Conservation (phyloP, 306 rosid genomes). For the Abrus pulchellus region DNA sequence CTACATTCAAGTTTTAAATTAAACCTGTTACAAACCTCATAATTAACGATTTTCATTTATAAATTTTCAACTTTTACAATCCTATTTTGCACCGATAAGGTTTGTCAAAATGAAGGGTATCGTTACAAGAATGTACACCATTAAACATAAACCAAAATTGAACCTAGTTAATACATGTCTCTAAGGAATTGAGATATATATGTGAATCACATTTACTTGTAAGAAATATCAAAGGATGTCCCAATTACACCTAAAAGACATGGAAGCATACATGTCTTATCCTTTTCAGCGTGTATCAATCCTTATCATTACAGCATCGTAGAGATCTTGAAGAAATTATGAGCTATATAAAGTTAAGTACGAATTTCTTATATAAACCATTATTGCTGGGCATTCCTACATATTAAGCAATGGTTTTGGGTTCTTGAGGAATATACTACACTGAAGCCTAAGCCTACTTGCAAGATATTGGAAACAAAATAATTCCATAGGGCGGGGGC, state of each 20-base stretch:
- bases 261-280: neutral
- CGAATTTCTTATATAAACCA: slow-evolving; percentile 14
- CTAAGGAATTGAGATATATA: neutral
- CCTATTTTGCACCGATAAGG: no score
- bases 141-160: no score
- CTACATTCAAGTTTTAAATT: slow-evolving; percentile 23
- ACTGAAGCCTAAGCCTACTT: slow-evolving; percentile 56
- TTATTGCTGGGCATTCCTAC: slow-evolving; percentile 17
- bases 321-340: slow-evolving; percentile 31
- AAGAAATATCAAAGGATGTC: slow-evolving; percentile 1
- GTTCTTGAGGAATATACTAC: slow-evolving; percentile 51
- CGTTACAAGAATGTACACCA: no score
- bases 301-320: slow-evolving; percentile 48
- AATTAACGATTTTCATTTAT: no score
- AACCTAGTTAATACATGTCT: neutral
- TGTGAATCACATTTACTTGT: neutral
- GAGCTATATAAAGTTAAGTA: slow-evolving; percentile 5
- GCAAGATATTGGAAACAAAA: slow-evolving; percentile 51
- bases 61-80: no score
- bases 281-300: slow-evolving; percentile 29
- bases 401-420: slow-evolving; percentile 39
- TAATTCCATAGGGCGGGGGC: slow-evolving; percentile 69
- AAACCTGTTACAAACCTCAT: no score
- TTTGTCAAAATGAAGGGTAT: no score
- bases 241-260: slow-evolving; percentile 12